Percentiles rank a stretch among this genome's conserved stretches.
Conservation (phyloP, 306 rosid genomes). For the Prunus dulcis region DNA sequence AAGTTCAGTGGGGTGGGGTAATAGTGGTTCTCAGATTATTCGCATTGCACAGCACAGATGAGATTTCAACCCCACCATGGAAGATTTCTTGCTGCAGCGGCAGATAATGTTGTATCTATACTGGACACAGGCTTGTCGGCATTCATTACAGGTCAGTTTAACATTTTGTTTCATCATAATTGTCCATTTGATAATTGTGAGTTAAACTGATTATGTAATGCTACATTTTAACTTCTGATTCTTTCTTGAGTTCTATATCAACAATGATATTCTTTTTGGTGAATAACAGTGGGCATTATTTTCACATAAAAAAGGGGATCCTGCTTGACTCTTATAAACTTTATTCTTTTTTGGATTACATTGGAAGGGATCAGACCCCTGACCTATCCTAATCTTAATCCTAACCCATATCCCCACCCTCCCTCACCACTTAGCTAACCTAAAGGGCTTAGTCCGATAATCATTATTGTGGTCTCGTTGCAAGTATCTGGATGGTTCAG, state of each 20-base stretch:
- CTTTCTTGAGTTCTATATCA: not conserved
- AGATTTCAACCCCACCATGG: constrained; percentile 95
- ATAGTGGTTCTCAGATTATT: constrained; percentile 2
- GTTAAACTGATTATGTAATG: not conserved
- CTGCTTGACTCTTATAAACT: not conserved
- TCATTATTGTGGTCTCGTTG: not conserved
- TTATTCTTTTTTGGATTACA: not conserved
- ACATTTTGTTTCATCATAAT: not conserved
- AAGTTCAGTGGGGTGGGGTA: not conserved
- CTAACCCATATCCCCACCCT: too few species aligned
- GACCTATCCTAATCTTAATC: too few species aligned
- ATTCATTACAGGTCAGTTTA: constrained; percentile 69
- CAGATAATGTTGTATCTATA: constrained; percentile 83
- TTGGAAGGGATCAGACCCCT: not conserved
- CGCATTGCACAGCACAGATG: constrained; percentile 51
- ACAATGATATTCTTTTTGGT: not conserved
- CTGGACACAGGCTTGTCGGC: constrained; percentile 68
- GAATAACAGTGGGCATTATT: not conserved
- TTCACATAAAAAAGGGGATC: not conserved
- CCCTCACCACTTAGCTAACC: too few species aligned
- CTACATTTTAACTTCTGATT: not conserved
- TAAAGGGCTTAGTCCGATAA: not conserved
- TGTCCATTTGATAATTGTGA: not conserved
- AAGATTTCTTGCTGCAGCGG: constrained; percentile 81
- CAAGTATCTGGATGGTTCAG: not conserved